Base-by-base conservation (phyloP, 345 rosid genomes). In the Eucalyptus fibrosa region DNA sequence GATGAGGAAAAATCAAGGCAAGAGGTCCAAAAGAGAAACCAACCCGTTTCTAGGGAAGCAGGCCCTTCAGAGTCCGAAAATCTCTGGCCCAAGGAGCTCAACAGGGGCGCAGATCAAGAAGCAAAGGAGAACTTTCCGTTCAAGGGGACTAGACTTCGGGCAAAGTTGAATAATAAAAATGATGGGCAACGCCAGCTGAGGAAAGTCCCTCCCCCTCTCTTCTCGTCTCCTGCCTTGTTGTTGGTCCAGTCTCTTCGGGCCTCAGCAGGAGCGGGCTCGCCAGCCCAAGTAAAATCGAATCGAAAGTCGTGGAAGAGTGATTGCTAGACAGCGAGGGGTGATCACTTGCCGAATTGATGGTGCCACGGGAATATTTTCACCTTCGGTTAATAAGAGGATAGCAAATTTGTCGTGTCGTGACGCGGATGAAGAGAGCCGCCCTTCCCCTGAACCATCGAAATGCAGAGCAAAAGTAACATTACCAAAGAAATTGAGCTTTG, bases 291-390 rank as follows among this genome's bases (percentile, higher is more conserved):
- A 55, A 23, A 23, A 56, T 9, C 28, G 28, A 56, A 56, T 21
- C 12, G 1, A 56, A 56, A 2, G 62, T 56, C 62, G 3, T 9
- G 62, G 28, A 24, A 21, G 62, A 56, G 12, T 21, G 13, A 56
- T 56, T 23, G 3, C 12, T 56, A 23, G 62, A 3, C 9, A 56
- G 28, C 30, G 4, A 56, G 6, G 60, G 28, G 9, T 23, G 60
- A 55, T 56, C 28, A 0, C 60, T 21, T 0, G 60, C 12, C 0
- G 12, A 56, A 56, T 9, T 55, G 60, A 21, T 23, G 60, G 60
- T 9, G 60, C 60, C 6, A 5, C 11, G 0, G 26, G 59, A 53
- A 53, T 9, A 53, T 53, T 53, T 53, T 53, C 26, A 53, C 59
- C 59, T 53, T 53, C 24, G 11, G 59, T 21, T 19, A 53, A 19